These are phyloP conservation scores for Acmispon strigosus DNA, from an alignment of 306 rosid species.

Conservation along the genomic window DNA sequence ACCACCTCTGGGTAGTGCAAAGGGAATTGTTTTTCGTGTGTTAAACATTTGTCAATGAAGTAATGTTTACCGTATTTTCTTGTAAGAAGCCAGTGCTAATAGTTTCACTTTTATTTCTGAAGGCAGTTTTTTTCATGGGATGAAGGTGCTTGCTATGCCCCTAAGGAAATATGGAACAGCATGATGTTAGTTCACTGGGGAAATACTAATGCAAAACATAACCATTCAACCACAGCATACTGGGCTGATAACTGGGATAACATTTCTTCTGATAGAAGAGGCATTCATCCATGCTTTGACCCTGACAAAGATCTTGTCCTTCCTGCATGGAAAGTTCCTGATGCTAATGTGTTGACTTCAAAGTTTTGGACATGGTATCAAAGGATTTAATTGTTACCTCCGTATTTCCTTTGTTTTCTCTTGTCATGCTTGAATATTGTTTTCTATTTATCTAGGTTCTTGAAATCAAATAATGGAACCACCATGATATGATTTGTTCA, in stretches of 20 bases:
- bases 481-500: slow-evolving; percentile 26
- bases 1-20: slow-evolving; percentile 86
- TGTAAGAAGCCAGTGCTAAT: slow-evolving; percentile 26
- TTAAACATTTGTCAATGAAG: slow-evolving; percentile 4
- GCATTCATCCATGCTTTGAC: slow-evolving; percentile 89
- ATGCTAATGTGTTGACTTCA: slow-evolving; percentile 40
- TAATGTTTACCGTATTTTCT: background rate
- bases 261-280: slow-evolving; percentile 59
- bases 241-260: slow-evolving; percentile 89
- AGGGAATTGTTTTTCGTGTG: slow-evolving; percentile 3
- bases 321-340: slow-evolving; percentile 97
- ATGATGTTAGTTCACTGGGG: slow-evolving; percentile 99
- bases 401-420: slow-evolving; percentile 13
- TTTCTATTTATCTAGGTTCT: background rate
- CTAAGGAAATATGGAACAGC: slow-evolving; percentile 98
- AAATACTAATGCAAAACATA: slow-evolving; percentile 84
- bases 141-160: slow-evolving; percentile 99
- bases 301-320: slow-evolving; percentile 93
- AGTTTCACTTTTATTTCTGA: slow-evolving; percentile 35
- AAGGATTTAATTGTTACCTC: background rate
- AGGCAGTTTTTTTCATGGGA: slow-evolving; percentile 98
- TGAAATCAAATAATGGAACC: background rate
- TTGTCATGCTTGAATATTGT: background rate
- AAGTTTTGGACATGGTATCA: slow-evolving; percentile 74
- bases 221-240: slow-evolving; percentile 92